Base-by-base conservation (phyloP, 352 stramenopile genomes). In the Blastocystis sp. region DNA sequence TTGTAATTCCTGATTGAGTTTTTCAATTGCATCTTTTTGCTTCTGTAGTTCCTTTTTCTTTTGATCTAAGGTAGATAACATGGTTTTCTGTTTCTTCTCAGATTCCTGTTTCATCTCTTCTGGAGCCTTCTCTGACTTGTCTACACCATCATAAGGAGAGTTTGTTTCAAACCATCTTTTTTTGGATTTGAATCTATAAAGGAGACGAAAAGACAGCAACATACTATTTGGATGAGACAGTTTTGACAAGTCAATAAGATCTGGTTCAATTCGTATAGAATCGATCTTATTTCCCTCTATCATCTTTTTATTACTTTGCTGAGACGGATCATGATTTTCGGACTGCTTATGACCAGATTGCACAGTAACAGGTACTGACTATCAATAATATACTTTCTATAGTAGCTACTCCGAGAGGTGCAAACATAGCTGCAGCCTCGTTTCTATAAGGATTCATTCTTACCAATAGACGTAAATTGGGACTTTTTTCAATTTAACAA, bases 31-130 rank as follows among this genome's bases (percentile, higher is more conserved):
- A 34, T 89, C 78, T 13, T 89, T 89, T 56, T 89, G 53, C 43
- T 65, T 76, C 30, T 79, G 63, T 37, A 89, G 50, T 37, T 89
- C 66, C 56, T 89, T 89, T 26, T 69, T 79, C 24, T 79, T 76
- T 26, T 76, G 41, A 45, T 78, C 78, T 18, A 89, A 50, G 0
- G 63, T 66, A 62, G 66, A 63, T 45, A 79, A 24, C 41, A 89
- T 89, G 16, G 78, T 47, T 39, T 89, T 24, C 18, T 89, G 78
- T 37, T 89, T 89, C 34, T 78, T 62, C 47, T 89, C 78, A 20
- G 24, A 41, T 66, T 85, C 73, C 18, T 34, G 43, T 85, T 85
- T 59, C 24, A 66, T 34, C 47, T 11, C 26, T 24, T 65, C 53
- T 26, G 73, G 53, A 24, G 59, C 53, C 5, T 64, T 64, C 70